Evolutionary conservation across 1,139 yeast genomes (phyloP).

Genomic region (Pichia norvegensis): DNA sequence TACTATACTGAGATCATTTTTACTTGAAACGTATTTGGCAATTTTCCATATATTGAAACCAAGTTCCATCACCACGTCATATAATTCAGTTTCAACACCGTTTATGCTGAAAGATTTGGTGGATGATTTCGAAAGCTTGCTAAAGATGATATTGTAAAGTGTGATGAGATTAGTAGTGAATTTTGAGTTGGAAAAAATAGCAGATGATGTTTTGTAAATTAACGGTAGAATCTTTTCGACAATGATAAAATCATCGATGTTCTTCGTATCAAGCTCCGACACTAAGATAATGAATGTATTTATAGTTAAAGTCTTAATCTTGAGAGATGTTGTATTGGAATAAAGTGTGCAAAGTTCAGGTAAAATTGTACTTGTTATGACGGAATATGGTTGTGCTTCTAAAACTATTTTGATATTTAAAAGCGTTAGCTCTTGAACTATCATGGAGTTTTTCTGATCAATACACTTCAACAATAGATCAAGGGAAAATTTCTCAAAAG

Average conservation of each 20-base stretch:
- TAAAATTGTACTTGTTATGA: conserved; percentile 62
- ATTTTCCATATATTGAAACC: conserved; percentile 29
- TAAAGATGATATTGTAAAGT: conserved; percentile 25
- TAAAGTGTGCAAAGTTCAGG: conserved; percentile 69
- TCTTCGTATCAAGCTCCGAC: conserved; percentile 35
- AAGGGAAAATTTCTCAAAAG: conserved; percentile 23
- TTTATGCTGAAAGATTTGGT: conserved; percentile 22
- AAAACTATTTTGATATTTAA: conserved; percentile 47
- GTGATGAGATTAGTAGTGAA: conserved; percentile 23
- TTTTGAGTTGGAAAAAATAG: conserved; percentile 24
- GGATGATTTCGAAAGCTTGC: conserved; percentile 18
- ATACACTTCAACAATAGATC: conserved; percentile 26
- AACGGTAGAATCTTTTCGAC: conserved; percentile 74
- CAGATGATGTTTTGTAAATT: conserved; percentile 32
- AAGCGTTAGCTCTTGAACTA: conserved; percentile 35
- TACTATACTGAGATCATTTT: conserved; percentile 12
- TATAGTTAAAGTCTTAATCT: conserved; percentile 69
- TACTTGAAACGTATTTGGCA: conserved; percentile 14
- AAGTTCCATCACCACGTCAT: conserved; percentile 26
- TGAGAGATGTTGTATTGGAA: conserved; percentile 73
- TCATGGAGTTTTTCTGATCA: conserved; percentile 11
- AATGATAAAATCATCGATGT: conserved; percentile 65
- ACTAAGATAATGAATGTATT: conserved; percentile 54
- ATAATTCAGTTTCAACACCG: conserved; percentile 20
- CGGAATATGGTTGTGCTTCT: conserved; percentile 65